Percentiles rank a stretch among this genome's conserved stretches.
Conservation (phyloP, 257 asterid species). For the Scutellaria barbata region DNA sequence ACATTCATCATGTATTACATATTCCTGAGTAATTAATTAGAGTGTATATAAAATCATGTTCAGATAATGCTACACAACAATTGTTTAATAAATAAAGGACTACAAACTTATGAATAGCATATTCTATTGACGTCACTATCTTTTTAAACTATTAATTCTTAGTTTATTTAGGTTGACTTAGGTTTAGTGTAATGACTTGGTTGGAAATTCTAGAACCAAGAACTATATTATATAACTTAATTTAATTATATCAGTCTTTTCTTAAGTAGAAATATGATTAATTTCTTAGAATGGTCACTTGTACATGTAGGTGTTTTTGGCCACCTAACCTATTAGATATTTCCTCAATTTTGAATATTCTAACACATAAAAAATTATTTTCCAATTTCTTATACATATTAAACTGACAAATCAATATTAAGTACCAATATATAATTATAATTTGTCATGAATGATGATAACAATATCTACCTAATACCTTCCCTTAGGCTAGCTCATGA, state of each 20-base stretch:
- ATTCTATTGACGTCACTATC: slow-evolving; percentile 3
- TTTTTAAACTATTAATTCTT: not conserved
- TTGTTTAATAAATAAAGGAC: not conserved
- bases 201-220: too few relatives aligned
- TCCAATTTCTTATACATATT: not conserved
- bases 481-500: not conserved
- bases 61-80: slow-evolving; percentile 5
- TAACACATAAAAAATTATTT: not conserved
- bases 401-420: not conserved
- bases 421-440: not conserved
- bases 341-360: slow-evolving; percentile 21
- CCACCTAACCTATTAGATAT: slow-evolving; percentile 31
- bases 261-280: not conserved
- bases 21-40: not conserved
- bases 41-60: slow-evolving; percentile 6
- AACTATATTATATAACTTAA: not conserved
- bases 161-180: slow-evolving; percentile 27
- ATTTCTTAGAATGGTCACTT: not conserved
- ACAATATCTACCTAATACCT: slow-evolving; percentile 9
- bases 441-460: slow-evolving; percentile 9
- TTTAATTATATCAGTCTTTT: not conserved
- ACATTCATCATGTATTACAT: too few relatives aligned
- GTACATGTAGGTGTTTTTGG: slow-evolving; percentile 32
- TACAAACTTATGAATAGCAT: not conserved
- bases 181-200: slow-evolving; percentile 17